Percentiles rank a stretch among this genome's conserved stretches.
phyloP scores from a whole-genome alignment of 352 stramenopile genomes.

The Thalassiosira livingstoniorum region DNA sequence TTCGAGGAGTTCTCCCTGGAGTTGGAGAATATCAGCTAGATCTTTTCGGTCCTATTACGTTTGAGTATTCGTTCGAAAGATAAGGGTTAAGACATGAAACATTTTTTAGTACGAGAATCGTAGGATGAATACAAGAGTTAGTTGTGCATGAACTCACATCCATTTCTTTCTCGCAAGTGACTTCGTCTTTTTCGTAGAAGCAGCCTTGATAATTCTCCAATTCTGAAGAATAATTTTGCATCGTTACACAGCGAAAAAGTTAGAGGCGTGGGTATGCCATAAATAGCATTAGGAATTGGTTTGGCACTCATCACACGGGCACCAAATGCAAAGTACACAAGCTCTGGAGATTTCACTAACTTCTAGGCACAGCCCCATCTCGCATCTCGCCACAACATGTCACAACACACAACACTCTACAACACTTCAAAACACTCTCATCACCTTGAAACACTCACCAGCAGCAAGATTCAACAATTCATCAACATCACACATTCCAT shows the following conservation, averaged over 20 bases:
- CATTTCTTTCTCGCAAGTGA: constrained; percentile 50
- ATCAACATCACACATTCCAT: constrained; percentile 50
- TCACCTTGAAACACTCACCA: constrained; percentile 14
- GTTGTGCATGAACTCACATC: constrained; percentile 19
- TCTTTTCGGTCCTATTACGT: constrained; percentile 40
- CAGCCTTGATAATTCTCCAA: constrained; percentile 44
- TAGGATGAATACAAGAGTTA: background rate
- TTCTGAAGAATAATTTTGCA: constrained; percentile 24
- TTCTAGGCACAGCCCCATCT: no score
- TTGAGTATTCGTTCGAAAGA: no score
- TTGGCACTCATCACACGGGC: no score
- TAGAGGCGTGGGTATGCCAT: no score
- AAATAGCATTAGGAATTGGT: no score
- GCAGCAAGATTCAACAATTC: constrained; percentile 48
- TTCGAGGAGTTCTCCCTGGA: constrained; percentile 51
- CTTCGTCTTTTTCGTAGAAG: constrained; percentile 42
- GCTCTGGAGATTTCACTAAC: no score
- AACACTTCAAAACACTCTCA: no score
- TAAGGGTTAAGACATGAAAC: no score
- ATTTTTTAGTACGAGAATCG: background rate
- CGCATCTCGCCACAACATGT: no score
- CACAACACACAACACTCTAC: no score
- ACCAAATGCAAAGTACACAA: no score
- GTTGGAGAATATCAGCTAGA: constrained; percentile 36
- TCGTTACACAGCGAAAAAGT: no score